These are phyloP conservation scores for Hypoxylon sp. DNA, from an alignment of 2,329 filamentous ascomycete species.

Conservation along the genomic window DNA sequence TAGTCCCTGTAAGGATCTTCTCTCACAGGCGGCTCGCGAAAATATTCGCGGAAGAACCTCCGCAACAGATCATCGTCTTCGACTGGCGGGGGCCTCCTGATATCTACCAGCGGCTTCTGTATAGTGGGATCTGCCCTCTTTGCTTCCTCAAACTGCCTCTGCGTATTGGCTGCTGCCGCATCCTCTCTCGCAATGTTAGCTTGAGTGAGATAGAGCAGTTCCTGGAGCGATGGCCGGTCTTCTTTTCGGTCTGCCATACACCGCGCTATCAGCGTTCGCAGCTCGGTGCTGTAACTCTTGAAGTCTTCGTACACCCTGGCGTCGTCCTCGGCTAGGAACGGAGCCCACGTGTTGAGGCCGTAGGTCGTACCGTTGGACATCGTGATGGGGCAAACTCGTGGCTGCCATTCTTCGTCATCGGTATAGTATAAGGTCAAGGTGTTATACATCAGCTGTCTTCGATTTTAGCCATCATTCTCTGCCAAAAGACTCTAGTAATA, in stretches of 20 bases:
- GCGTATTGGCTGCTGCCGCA: background rate
- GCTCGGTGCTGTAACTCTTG: conserved; percentile 1
- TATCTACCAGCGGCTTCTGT: conserved; percentile 6
- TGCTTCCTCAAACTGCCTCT: background rate
- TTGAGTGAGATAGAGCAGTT: conserved; percentile 16
- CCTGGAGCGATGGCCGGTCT: conserved; percentile 19
- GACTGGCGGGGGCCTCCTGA: conserved; percentile 10
- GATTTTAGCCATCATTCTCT: conserved; percentile 1
- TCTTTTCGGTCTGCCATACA: conserved; percentile 23
- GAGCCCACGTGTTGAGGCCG: conserved; percentile 25
- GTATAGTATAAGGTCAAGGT: conserved; percentile 16
- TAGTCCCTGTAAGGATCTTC: conserved; percentile 12
- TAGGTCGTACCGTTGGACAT: conserved; percentile 20
- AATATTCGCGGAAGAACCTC: conserved; percentile 27
- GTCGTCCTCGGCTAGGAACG: conserved; percentile 18
- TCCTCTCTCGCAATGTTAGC: conserved; percentile 13
- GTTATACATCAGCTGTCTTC: conserved; percentile 27
- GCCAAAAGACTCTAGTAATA: background rate
- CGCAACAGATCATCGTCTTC: conserved; percentile 18
- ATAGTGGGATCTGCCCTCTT: background rate
- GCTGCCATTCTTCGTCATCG: conserved; percentile 26
- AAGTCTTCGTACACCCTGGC: conserved; percentile 11
- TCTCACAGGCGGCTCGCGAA: conserved; percentile 10
- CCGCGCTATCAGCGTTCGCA: conserved; percentile 28
- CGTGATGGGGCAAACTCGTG: conserved; percentile 7